phyloP scores from a whole-genome alignment of 306 rosid species.

The Lathyrus sativus region DNA sequence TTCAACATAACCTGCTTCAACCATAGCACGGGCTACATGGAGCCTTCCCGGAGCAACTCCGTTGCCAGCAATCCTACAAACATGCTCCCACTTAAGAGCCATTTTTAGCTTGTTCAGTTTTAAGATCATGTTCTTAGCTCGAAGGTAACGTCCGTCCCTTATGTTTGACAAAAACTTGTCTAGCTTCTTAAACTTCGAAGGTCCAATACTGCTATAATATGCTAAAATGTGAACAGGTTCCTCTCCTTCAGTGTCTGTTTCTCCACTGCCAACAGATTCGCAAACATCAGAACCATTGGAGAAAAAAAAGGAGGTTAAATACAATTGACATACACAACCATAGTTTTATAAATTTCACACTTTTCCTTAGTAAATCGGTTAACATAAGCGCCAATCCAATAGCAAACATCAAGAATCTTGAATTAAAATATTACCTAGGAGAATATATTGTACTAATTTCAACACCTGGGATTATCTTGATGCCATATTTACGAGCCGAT shows the following conservation, averaged over 20 bases:
- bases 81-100: slow-evolving; percentile 95
- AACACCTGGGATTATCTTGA: slow-evolving; percentile 97
- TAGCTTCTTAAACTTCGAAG: slow-evolving; percentile 62
- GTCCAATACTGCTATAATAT: slow-evolving; percentile 94
- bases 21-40: slow-evolving; percentile 94
- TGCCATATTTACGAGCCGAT: slow-evolving; percentile 77
- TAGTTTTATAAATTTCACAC: background rate
- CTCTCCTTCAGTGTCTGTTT: slow-evolving; percentile 64
- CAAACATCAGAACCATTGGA: slow-evolving; percentile 36
- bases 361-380: slow-evolving; percentile 4
- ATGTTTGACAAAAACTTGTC: slow-evolving; percentile 72
- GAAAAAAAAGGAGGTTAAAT: background rate
- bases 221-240: slow-evolving; percentile 97
- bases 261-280: slow-evolving; percentile 55
- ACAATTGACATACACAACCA: background rate
- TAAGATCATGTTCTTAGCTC: slow-evolving; percentile 79
- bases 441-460: slow-evolving; percentile 83
- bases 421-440: slow-evolving; percentile 56
- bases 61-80: slow-evolving; percentile 81
- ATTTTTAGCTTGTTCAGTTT: slow-evolving; percentile 85
- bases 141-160: slow-evolving; percentile 87
- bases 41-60: slow-evolving; percentile 98
- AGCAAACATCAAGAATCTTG: slow-evolving; percentile 21
- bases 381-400: background rate
- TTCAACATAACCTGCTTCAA: slow-evolving; percentile 90